Percentiles rank a stretch among this genome's conserved stretches.
phyloP scores from a whole-genome alignment of 176 grass and related monocot genomes.

The Phoenix roebelenii region DNA sequence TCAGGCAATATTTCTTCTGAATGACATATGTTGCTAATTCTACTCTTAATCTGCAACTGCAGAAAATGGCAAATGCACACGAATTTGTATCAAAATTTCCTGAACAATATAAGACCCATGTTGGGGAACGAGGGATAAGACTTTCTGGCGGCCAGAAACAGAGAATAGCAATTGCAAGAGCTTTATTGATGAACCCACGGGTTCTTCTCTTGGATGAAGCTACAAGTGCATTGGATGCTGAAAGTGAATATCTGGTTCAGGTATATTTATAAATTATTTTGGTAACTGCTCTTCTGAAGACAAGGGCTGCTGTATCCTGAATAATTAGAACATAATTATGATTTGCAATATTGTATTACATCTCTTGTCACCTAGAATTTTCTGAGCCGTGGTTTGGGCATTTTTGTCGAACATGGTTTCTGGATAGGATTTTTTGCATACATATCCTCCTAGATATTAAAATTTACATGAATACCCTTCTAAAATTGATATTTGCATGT shows the following conservation, averaged over 20 bases:
- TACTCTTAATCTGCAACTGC: background rate
- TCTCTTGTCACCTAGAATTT: too few species aligned
- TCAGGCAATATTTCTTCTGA: background rate
- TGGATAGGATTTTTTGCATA: too few species aligned
- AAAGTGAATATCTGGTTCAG: constrained; percentile 99
- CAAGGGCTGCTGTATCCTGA: too few species aligned
- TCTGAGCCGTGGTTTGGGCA: too few species aligned
- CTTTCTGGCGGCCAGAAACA: constrained; percentile 94
- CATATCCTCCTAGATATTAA: too few species aligned
- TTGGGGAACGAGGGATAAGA: constrained; percentile 84
- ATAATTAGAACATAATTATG: too few species aligned
- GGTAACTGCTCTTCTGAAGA: too few species aligned
- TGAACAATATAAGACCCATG: constrained; percentile 72
- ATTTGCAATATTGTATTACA: too few species aligned
- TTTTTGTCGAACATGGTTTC: too few species aligned
- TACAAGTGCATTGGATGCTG: constrained; percentile 92
- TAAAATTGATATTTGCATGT: too few species aligned
- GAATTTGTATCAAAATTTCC: constrained; percentile 80
- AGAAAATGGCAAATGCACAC: constrained; percentile 99
- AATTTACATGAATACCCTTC: too few species aligned
- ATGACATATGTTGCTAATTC: background rate
- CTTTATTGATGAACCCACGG: constrained; percentile 92
- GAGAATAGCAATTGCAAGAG: constrained; percentile 92
- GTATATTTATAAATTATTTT: constrained; percentile 20
- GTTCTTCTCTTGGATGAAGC: constrained; percentile 95